Conservation (phyloP, 495 filamentous ascomycete species). For the Margaritispora aquatica region DNA sequence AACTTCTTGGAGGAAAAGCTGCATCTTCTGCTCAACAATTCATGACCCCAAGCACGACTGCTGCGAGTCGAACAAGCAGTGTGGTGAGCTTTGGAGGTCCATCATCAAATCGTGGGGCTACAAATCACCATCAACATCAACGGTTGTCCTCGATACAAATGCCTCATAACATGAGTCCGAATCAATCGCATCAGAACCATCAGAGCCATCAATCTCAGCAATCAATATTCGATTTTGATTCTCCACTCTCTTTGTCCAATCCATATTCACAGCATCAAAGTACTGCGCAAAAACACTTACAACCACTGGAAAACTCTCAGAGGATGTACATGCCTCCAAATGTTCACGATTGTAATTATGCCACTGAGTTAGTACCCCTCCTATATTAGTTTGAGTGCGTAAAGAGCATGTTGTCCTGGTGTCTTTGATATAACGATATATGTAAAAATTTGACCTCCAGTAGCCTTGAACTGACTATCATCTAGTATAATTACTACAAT, state of each 20-base stretch:
- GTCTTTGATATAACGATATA: no score
- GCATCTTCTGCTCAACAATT: constrained; percentile 16
- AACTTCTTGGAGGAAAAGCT: constrained; percentile 6
- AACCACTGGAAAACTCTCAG: constrained; percentile 4
- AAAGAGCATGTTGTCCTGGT: no score
- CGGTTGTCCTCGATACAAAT: constrained; percentile 7
- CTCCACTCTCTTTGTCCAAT: constrained; percentile 9
- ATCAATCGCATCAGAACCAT: neutral
- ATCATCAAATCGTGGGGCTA: neutral
- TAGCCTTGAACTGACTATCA: no score
- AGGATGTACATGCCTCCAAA: constrained; percentile 16
- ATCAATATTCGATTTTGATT: constrained; percentile 15
- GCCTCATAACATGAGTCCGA: constrained; percentile 11
- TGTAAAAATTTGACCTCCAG: no score
- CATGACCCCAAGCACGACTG: constrained; percentile 17
- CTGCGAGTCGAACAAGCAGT: constrained; percentile 14
- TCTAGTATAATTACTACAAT: constrained; percentile 26
- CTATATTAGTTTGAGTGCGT: no score
- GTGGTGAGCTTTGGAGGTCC: constrained; percentile 9
- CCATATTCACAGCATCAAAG: constrained; percentile 1
- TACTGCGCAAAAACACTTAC: constrained; percentile 9
- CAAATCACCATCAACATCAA: constrained; percentile 11
- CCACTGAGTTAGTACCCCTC: no score
- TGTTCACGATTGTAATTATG: constrained; percentile 21
- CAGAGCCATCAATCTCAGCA: no score